These are phyloP conservation scores for Eugenia klotzschiana DNA, from an alignment of 441 rosid species.

Conservation along the genomic window DNA sequence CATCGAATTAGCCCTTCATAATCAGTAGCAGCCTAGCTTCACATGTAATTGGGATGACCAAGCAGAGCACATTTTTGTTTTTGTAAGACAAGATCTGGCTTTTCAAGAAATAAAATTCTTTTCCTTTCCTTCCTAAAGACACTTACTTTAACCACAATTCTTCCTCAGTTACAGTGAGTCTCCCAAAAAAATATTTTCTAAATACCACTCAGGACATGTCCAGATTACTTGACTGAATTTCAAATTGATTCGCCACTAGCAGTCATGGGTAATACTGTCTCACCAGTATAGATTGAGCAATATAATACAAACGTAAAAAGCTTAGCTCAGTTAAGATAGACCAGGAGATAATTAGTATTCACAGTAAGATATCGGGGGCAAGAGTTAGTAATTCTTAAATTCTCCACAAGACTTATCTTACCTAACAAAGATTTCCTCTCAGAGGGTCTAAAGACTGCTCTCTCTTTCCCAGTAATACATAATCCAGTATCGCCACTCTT, in stretches of 20 bases:
- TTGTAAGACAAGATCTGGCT: neutral
- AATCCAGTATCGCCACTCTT: constrained; percentile 22
- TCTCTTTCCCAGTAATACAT: constrained; percentile 34
- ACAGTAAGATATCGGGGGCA: neutral
- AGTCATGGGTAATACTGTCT: neutral
- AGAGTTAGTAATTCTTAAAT: neutral
- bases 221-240: neutral
- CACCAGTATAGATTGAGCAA: neutral
- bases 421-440: constrained; percentile 50
- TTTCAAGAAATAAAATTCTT: neutral
- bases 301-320: neutral
- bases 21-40: neutral
- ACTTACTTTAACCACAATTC: neutral
- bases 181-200: neutral
- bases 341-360: neutral
- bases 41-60: neutral
- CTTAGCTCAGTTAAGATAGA: neutral
- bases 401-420: neutral
- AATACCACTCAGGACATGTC: neutral
- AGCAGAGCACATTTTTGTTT: neutral
- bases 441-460: constrained; percentile 42
- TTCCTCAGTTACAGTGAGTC: neutral
- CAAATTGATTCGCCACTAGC: neutral
- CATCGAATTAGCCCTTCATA: neutral
- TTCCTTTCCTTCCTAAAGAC: neutral